These are phyloP conservation scores for Nitzschia sp. DNA, from an alignment of 108 stramenopile species.

Conservation along the genomic window DNA sequence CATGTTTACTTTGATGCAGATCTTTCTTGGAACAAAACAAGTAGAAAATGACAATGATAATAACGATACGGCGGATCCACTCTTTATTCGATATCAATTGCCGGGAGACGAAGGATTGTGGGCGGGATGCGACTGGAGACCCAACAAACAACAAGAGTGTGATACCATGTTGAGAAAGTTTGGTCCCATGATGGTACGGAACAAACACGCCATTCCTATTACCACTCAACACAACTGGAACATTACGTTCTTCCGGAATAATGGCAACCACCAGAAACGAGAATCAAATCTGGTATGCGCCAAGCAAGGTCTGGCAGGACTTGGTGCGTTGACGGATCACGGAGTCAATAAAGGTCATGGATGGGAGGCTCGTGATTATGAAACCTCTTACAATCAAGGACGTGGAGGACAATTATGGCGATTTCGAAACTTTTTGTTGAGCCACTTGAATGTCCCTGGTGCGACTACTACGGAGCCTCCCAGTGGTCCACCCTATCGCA, in stretches of 20 bases:
- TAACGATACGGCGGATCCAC: not conserved
- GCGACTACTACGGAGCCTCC: slow-evolving; percentile 4
- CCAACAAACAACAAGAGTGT: slow-evolving; percentile 20
- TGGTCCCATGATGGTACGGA: slow-evolving; percentile 42
- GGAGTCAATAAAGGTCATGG: slow-evolving; percentile 55
- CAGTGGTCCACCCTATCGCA: slow-evolving; percentile 26
- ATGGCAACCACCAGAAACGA: not conserved
- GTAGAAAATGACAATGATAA: not conserved
- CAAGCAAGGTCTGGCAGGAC: slow-evolving; percentile 46
- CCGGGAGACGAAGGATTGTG: slow-evolving; percentile 26
- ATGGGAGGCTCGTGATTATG: slow-evolving; percentile 39
- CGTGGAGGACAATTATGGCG: slow-evolving; percentile 32
- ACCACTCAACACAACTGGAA: not conserved
- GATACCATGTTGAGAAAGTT: slow-evolving; percentile 45
- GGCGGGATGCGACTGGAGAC: slow-evolving; percentile 44
- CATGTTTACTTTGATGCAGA: slow-evolving; percentile 33
- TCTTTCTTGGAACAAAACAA: slow-evolving; percentile 32
- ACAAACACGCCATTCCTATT: slow-evolving; percentile 14
- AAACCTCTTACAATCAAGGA: slow-evolving; percentile 37
- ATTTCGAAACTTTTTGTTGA: slow-evolving; percentile 47
- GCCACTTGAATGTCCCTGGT: slow-evolving; percentile 30
- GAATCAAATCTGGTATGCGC: slow-evolving; percentile 46
- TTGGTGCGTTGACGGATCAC: slow-evolving; percentile 63
- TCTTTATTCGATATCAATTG: slow-evolving; percentile 34
- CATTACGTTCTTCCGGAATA: not conserved